These are phyloP conservation scores for Mikania micrantha DNA, from an alignment of 129 eudicot genomes.

Conservation along the genomic window DNA sequence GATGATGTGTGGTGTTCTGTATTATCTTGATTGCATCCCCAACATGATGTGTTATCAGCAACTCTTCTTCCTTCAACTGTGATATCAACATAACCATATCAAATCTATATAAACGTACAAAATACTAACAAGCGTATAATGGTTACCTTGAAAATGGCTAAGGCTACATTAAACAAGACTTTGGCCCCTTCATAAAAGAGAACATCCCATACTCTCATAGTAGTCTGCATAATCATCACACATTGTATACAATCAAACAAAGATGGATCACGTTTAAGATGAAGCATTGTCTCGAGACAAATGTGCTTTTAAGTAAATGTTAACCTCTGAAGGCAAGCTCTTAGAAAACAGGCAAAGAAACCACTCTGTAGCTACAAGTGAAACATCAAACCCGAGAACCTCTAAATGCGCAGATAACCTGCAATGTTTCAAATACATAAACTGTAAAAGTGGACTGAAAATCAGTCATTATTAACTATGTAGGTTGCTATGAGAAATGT, in stretches of 20 bases:
- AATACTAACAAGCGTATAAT: background rate
- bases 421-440: conserved; percentile 16
- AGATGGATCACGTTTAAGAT: background rate
- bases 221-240: conserved; percentile 51
- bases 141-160: conserved; percentile 82
- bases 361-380: conserved; percentile 95
- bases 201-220: conserved; percentile 93
- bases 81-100: background rate
- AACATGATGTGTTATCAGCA: conserved; percentile 57
- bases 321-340: conserved; percentile 96
- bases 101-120: background rate
- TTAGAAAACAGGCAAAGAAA: conserved; percentile 86
- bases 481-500: background rate
- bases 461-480: background rate
- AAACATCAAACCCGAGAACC: conserved; percentile 76
- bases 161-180: conserved; percentile 67
- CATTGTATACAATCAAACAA: background rate
- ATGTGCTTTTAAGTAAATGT: background rate
- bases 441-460: background rate
- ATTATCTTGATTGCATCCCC: conserved; percentile 85
- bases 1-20: conserved; percentile 72
- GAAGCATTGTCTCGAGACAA: background rate
- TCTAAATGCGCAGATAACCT: conserved; percentile 88
- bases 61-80: conserved; percentile 88
- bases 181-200: conserved; percentile 91